Evolutionary conservation across 169 alveolate genomes (phyloP).

Genomic region (Plasmodium inui): DNA sequence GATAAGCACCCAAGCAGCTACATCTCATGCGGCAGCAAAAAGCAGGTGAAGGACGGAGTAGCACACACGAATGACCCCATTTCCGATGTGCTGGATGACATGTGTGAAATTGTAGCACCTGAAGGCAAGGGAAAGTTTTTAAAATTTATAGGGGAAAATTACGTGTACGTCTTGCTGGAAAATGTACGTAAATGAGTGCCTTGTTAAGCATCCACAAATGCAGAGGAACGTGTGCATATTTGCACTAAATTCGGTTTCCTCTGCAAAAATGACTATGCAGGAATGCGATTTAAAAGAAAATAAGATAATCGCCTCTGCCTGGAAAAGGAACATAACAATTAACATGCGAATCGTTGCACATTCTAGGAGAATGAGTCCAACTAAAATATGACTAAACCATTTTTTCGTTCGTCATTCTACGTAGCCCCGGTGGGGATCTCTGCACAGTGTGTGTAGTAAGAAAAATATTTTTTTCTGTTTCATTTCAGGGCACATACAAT

Average conservation of each 20-base stretch:
- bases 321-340: not conserved
- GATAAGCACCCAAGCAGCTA: not conserved
- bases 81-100: constrained; percentile 41
- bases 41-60: not conserved
- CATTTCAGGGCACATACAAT: constrained; percentile 70
- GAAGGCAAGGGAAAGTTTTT: constrained; percentile 69
- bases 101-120: constrained; percentile 67
- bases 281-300: not conserved
- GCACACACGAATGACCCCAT: constrained; percentile 9
- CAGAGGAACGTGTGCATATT: not conserved
- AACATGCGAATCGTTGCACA: not conserved
- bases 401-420: not conserved
- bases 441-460: not conserved
- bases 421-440: not conserved
- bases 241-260: not conserved
- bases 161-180: constrained; percentile 68
- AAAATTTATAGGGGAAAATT: constrained; percentile 75
- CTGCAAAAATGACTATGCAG: not conserved
- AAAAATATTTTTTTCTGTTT: not conserved
- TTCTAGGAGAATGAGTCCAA: not conserved
- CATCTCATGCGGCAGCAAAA: not conserved
- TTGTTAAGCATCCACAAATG: not conserved
- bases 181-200: constrained; percentile 13
- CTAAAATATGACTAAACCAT: not conserved
- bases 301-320: not conserved